Evolutionary conservation across 805 yeast species (phyloP).

Genomic region (Scheffersomyces amazonensis): DNA sequence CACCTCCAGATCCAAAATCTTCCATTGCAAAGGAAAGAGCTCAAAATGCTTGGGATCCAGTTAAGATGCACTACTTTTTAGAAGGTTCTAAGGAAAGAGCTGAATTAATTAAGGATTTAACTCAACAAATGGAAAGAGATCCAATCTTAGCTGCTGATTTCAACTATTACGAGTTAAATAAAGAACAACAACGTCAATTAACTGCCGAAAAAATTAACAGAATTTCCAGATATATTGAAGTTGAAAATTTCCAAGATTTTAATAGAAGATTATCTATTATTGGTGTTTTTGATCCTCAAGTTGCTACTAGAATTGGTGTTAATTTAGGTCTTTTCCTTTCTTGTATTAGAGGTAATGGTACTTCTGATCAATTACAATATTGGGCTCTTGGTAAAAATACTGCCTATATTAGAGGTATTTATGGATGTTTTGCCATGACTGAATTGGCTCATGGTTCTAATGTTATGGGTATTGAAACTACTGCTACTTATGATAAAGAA

Average conservation of each 20-base stretch:
- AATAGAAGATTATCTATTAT: slow-evolving; percentile 33
- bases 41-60: slow-evolving; percentile 16
- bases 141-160: slow-evolving; percentile 29
- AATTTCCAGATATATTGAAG: slow-evolving; percentile 34
- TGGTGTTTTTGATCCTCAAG: slow-evolving; percentile 36
- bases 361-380: slow-evolving; percentile 33
- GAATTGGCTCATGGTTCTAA: slow-evolving; percentile 93
- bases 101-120: slow-evolving; percentile 21
- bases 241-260: slow-evolving; percentile 27
- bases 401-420: slow-evolving; percentile 34
- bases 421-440: slow-evolving; percentile 93
- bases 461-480: slow-evolving; percentile 91
- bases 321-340: slow-evolving; percentile 38
- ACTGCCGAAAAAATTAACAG: slow-evolving; percentile 32
- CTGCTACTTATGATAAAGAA: slow-evolving; percentile 70
- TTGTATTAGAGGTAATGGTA: slow-evolving; percentile 41
- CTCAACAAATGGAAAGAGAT: slow-evolving; percentile 36
- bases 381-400: slow-evolving; percentile 37
- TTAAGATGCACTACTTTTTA: slow-evolving; percentile 32
- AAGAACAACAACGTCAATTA: slow-evolving; percentile 27
- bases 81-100: slow-evolving; percentile 36
- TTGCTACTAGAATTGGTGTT: slow-evolving; percentile 36
- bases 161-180: slow-evolving; percentile 31
- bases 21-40: slow-evolving; percentile 27
- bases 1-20: slow-evolving; percentile 25